A percentile compares a stretch with the other conserved stretches of the same genome.
Evolutionary conservation across 768 basidiomycete genomes (phyloP).

Genomic region (Serendipita sp.): DNA sequence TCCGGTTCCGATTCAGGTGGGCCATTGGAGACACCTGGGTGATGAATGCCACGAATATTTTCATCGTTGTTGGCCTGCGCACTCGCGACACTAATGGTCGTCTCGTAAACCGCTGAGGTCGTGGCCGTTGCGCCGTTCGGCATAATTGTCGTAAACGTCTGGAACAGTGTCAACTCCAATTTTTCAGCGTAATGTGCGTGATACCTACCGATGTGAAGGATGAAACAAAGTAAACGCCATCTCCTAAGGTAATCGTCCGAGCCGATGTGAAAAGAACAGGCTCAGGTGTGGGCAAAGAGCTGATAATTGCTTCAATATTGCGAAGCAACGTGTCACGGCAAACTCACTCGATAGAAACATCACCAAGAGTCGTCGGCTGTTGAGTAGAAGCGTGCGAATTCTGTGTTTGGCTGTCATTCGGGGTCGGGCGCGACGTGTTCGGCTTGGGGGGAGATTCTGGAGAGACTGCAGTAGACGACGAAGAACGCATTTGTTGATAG

Average conservation of each 20-base stretch:
- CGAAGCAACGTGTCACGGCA: no score
- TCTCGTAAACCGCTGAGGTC: neutral
- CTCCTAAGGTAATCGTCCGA: neutral
- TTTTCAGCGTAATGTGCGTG: neutral
- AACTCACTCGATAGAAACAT: no score
- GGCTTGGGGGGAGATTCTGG: neutral
- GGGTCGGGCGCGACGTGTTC: neutral
- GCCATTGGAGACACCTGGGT: neutral
- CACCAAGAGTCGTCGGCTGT: no score
- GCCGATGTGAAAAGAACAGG: constrained; percentile 4
- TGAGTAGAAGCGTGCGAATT: neutral
- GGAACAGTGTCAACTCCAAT: neutral
- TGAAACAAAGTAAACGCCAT: neutral
- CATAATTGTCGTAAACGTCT: neutral
- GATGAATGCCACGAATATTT: neutral
- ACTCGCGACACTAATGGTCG: neutral
- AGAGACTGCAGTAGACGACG: neutral
- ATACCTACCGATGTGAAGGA: neutral
- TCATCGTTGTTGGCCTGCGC: neutral
- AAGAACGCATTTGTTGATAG: neutral
- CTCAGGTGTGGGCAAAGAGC: neutral
- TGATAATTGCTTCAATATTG: no score
- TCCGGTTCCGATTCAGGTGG: neutral
- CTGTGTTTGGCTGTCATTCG: neutral
- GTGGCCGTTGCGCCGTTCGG: neutral